A percentile compares a stretch with the other conserved stretches of the same genome.
phyloP scores from a whole-genome alignment of 2,329 filamentous ascomycete species.

The Periconia macrospinosa region DNA sequence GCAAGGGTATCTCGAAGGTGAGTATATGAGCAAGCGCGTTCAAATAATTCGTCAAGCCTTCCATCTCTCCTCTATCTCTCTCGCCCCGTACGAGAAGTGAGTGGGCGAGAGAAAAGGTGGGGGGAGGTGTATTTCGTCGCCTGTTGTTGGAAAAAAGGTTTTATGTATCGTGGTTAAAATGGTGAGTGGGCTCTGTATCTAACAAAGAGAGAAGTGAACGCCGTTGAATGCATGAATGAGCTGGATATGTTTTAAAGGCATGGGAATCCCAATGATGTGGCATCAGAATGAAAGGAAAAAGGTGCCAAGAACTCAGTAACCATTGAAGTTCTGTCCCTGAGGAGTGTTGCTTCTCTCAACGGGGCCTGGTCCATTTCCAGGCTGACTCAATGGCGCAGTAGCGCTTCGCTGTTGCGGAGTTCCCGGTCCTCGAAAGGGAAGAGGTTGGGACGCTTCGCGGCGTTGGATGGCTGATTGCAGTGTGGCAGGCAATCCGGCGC shows the following conservation, averaged over 20 bases:
- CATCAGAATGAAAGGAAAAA: conserved; percentile 5
- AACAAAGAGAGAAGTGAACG: conserved; percentile 20
- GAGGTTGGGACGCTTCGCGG: conserved; percentile 36
- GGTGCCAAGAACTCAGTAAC: conserved; percentile 18
- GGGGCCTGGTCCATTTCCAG: conserved; percentile 25
- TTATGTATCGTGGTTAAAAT: not conserved
- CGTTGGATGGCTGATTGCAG: conserved; percentile 42
- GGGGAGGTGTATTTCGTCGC: too few relatives aligned
- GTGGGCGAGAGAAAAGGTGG: not conserved
- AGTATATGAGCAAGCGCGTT: conserved; percentile 6
- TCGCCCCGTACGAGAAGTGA: not conserved
- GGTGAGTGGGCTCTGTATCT: conserved; percentile 14
- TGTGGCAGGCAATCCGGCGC: conserved; percentile 33
- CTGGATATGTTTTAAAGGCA: not conserved
- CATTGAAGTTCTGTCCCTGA: conserved; percentile 18
- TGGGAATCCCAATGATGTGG: not conserved
- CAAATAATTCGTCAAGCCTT: conserved; percentile 15
- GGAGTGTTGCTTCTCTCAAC: conserved; percentile 22
- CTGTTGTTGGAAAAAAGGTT: not conserved
- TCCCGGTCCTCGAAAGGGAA: conserved; percentile 31
- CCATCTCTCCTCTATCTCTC: too few relatives aligned
- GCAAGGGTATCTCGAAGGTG: conserved; percentile 39
- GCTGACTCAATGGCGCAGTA: conserved; percentile 37
- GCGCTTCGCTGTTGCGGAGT: conserved; percentile 36
- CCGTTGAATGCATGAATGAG: conserved; percentile 15